These are phyloP conservation scores for Melaleuca alternifolia DNA, from an alignment of 345 rosid species.

Conservation along the genomic window DNA sequence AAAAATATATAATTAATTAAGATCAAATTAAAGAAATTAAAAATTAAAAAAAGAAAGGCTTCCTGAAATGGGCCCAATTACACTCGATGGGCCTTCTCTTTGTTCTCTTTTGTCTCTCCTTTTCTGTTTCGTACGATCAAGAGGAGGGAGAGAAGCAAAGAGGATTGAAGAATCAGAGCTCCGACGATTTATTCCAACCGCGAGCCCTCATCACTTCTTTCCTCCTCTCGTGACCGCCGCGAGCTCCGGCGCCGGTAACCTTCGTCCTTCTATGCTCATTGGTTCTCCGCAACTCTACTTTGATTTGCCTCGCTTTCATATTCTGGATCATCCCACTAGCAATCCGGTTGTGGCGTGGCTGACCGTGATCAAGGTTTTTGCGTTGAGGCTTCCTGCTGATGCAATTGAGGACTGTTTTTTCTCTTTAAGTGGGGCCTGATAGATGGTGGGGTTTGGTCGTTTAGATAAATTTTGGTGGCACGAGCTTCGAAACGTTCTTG, in stretches of 20 bases:
- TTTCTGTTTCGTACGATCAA: neutral
- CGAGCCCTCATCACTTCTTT: neutral
- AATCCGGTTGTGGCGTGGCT: neutral
- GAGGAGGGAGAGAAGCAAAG: neutral
- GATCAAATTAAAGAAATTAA: too few species aligned
- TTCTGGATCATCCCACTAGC: neutral
- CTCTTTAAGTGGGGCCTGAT: neutral
- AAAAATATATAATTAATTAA: too few species aligned
- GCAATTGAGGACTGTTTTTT: neutral
- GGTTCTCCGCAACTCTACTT: neutral
- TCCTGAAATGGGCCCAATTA: neutral
- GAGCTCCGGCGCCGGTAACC: neutral
- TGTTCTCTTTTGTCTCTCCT: neutral
- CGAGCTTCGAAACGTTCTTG: neutral
- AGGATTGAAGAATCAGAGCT: neutral
- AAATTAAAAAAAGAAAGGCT: neutral
- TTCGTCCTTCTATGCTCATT: neutral
- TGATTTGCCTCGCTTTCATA: neutral
- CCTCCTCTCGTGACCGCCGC: neutral
- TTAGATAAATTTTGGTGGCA: neutral
- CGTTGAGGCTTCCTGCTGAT: neutral
- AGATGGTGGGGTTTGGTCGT: neutral
- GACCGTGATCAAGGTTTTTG: neutral
- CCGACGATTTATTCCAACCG: neutral
- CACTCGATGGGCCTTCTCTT: neutral